Evolutionary conservation across 148 eudicot genomes (phyloP), one percentile per base, ranked within the genome.

Genomic region (Persicaria maculosa): DNA sequence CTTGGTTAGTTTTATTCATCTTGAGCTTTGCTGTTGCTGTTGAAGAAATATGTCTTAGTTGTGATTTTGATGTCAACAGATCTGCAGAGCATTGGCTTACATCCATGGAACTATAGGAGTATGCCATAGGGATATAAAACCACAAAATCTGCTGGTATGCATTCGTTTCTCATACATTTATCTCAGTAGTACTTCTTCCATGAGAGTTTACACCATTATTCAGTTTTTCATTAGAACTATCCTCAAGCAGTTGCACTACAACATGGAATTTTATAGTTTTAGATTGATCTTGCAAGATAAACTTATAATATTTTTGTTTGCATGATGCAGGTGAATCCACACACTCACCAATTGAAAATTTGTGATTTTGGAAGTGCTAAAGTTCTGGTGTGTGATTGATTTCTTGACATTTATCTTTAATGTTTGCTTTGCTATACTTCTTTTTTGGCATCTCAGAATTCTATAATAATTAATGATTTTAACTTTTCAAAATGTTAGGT

Each of bases 281-380:
- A 40, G 19, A 25, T 57, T 9, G n/a, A 57, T 5, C 19, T n/a
- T 65, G 59, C 7, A 9, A 44, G 40, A 43, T 16, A 68, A 62
- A 0, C 44, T 7, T 43, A 36, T 44, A 43, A 52, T 57, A n/a
- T 70, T 2, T 68, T 54, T 31, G 67, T 31, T 67, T 76, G 40
- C 44, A 68, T 44, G 36, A 10, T 43, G 44, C 87, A 93, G 98
- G 97, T 93, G 47, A 91, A 91, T 22, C 98, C 93, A 1, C 98
- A 89, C 74, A 93, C 94, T 2, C 93, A 93, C 74, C 97, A 91
- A 74, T 84, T 93, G 64, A 91, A 91, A 74, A 52, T 90, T 48
- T 93, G 98, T 62, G 98, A 93, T 72, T 93, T 93, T 78, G 96
- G 98, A 80, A 93, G 98, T 80, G 98, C 98, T 45, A 93, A 93